phyloP scores from a whole-genome alignment of 139 green algal species.

The Chlorella sp. region DNA sequence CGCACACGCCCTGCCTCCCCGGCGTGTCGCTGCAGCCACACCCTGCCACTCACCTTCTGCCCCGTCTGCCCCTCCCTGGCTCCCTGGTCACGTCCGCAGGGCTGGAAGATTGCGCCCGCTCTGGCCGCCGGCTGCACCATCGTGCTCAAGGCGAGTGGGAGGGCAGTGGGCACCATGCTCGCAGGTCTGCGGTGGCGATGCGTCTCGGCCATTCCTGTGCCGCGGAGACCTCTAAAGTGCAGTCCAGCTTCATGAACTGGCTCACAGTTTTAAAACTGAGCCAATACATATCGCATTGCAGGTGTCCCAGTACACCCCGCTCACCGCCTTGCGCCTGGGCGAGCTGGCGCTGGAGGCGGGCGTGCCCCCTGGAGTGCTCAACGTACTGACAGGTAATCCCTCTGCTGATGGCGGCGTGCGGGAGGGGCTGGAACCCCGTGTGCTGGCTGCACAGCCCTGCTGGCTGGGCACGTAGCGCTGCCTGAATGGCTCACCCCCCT shows the following conservation, averaged over 20 bases:
- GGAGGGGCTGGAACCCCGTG: too few species aligned
- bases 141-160: constrained; percentile 61
- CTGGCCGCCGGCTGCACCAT: constrained; percentile 54
- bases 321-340: constrained; percentile 64
- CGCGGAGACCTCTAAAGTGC: too few species aligned
- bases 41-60: background rate
- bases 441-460: too few species aligned
- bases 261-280: too few species aligned
- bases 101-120: constrained; percentile 71
- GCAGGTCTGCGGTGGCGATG: too few species aligned
- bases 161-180: too few species aligned
- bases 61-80: too few species aligned
- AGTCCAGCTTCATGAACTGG: too few species aligned
- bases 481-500: background rate
- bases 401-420: background rate
- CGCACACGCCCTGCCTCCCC: too few species aligned
- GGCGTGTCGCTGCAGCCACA: background rate
- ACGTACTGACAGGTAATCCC: constrained; percentile 63
- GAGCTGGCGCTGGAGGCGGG: constrained; percentile 77
- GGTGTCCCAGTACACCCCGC: constrained; percentile 60
- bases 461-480: too few species aligned
- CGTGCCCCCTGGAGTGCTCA: constrained; percentile 76
- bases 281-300: too few species aligned
- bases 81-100: constrained; percentile 14
- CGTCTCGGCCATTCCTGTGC: too few species aligned